Percentiles rank a stretch among this genome's conserved stretches.
Evolutionary conservation across 139 green algal species (phyloP).

Genomic region (Coelastrella sp.): DNA sequence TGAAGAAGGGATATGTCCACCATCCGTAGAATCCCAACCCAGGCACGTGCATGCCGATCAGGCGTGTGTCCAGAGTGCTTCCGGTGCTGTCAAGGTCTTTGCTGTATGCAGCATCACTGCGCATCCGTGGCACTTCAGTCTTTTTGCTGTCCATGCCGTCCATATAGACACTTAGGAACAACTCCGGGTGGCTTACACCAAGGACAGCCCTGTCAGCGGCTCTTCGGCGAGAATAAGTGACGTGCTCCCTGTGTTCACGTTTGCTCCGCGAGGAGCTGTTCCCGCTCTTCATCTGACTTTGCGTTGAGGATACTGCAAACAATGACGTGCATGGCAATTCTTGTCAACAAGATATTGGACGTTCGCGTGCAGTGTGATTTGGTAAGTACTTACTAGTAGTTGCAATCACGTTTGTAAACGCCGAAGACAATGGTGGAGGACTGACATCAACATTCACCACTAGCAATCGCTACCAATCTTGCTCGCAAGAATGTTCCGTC

Average conservation of each 20-base stretch:
- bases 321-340: neutral
- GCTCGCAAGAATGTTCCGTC: neutral
- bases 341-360: no score
- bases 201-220: neutral
- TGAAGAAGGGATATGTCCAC: neutral
- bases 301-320: neutral
- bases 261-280: neutral
- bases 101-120: neutral
- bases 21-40: neutral
- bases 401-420: no score
- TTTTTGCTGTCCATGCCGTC: conserved; percentile 20
- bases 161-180: neutral
- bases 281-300: neutral
- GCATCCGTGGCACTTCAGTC: neutral
- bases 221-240: neutral
- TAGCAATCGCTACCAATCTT: neutral
- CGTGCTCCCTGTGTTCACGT: neutral
- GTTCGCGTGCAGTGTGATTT: no score
- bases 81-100: conserved; percentile 3
- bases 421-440: no score
- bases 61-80: neutral
- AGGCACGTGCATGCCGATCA: neutral
- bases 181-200: neutral
- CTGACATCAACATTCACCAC: neutral
- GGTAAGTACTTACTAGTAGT: no score